Evolutionary conservation across 768 basidiomycete species (phyloP), one percentile per base, ranked within the genome.

Genomic region (Hericium coralloides): DNA sequence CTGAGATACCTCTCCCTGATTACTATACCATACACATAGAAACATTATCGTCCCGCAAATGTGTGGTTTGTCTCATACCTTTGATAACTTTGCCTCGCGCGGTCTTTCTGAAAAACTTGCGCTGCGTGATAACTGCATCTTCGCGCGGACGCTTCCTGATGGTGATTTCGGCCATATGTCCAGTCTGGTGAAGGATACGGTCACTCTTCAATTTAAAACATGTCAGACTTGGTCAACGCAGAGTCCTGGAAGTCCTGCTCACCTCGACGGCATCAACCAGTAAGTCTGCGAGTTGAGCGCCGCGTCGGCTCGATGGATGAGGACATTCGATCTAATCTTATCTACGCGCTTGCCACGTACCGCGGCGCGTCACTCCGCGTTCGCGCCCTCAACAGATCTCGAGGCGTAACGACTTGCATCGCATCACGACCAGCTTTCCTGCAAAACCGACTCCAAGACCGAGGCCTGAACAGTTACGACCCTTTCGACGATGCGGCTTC

Each of bases 81-180:
- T 95, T 97, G 66, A 95, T 82, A 18, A 99, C 92, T 66, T 94
- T 95, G 15, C 97, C 97, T 63, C 83, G 75, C 0, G 90, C 88
- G 0, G 97, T 98, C 73, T 98, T 98, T 71, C 92, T 95, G 78
- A 94, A 89, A 71, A 94, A 98, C 68, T 92, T 95, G 59, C 89
- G 85, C 64, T 92, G 92, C 0, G 90, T 89, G 2, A 88, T 67
- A 12, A 81, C 79, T 1, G 85, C 87, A 66, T 92, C 91, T 4
- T 81, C 76, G 45, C 76, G 75, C 15, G 86, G 79, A 55, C 90
- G 76, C 63, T 89, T 92, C 20, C 83, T 73, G 39, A 92, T 85
- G 3, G 82, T 83, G 38, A 93, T 92, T 56, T 83, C 72, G 38
- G 71, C 70, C 79, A 81, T 81, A 45, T 49, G 2, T n/a, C 20